These are phyloP conservation scores for Knufia fluminis DNA, from an alignment of 2,329 filamentous ascomycete species.

Conservation along the genomic window DNA sequence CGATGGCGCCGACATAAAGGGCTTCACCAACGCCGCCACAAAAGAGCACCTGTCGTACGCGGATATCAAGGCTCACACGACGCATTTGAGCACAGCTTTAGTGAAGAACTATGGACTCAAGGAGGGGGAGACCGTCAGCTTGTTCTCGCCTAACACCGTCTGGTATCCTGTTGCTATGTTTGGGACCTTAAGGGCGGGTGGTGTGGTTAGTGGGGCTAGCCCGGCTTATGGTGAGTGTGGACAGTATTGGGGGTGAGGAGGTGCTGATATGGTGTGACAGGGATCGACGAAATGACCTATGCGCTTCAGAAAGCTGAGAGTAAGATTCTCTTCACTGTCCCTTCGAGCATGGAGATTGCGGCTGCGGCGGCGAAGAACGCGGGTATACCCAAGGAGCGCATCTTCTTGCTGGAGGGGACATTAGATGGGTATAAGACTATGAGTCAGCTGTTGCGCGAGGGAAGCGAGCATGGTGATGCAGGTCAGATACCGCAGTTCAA, in stretches of 20 bases:
- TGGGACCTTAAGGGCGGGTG: constrained; percentile 45
- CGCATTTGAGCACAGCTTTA: constrained; percentile 52
- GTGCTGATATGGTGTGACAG: neutral
- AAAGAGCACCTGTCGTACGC: constrained; percentile 49
- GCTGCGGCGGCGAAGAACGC: constrained; percentile 45
- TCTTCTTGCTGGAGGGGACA: constrained; percentile 50
- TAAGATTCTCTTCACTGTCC: constrained; percentile 44
- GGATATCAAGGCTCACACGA: constrained; percentile 50
- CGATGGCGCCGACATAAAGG: constrained; percentile 35
- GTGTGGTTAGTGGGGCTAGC: constrained; percentile 52
- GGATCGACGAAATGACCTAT: constrained; percentile 57
- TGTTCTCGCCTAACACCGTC: constrained; percentile 57
- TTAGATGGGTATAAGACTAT: constrained; percentile 41
- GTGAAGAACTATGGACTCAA: constrained; percentile 46
- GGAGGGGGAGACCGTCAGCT: constrained; percentile 47
- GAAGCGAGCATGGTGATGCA: constrained; percentile 29
- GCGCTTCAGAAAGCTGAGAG: constrained; percentile 50
- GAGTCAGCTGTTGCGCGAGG: constrained; percentile 27
- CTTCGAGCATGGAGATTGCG: constrained; percentile 48
- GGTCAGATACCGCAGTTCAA: constrained; percentile 42
- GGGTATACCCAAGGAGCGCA: constrained; percentile 42
- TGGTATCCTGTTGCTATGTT: constrained; percentile 60
- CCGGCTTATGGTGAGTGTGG: constrained; percentile 48
- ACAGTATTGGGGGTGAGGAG: neutral
- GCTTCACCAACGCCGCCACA: constrained; percentile 51